A percentile compares a stretch with the other conserved stretches of the same genome.
These are phyloP conservation scores for Tetrapisispora arboricola DNA, from an alignment of 805 yeast species.

Conservation along the genomic window DNA sequence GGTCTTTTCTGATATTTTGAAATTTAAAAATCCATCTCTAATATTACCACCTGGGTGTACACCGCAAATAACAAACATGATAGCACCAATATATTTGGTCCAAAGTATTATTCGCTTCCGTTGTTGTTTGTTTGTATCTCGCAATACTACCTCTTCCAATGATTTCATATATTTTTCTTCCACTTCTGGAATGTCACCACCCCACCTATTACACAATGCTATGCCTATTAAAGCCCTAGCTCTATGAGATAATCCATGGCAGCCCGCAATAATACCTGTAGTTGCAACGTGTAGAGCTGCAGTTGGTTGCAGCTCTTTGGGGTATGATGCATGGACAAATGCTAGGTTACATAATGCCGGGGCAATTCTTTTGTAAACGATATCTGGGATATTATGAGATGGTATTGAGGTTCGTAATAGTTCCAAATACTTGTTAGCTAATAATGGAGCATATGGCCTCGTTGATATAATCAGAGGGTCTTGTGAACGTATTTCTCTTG, in stretches of 20 bases:
- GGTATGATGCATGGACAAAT: slow-evolving; percentile 67
- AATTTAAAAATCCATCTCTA: slow-evolving; percentile 35
- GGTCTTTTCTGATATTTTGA: slow-evolving; percentile 3
- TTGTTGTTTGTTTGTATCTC: slow-evolving; percentile 34
- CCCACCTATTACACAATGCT: slow-evolving; percentile 74
- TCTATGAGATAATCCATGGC: slow-evolving; percentile 65
- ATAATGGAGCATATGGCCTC: slow-evolving; percentile 58
- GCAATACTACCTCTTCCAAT: slow-evolving; percentile 40
- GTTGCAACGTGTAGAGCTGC: slow-evolving; percentile 66
- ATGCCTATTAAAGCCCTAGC: slow-evolving; percentile 63
- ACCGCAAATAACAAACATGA: slow-evolving; percentile 71
- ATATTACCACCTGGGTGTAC: slow-evolving; percentile 76
- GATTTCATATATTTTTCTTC: slow-evolving; percentile 39
- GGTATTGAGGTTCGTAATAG: slow-evolving; percentile 52
- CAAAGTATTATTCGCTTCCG: slow-evolving; percentile 50
- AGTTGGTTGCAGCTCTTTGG: slow-evolving; percentile 65
- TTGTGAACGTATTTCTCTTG: slow-evolving; percentile 46
- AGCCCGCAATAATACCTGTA: slow-evolving; percentile 64
- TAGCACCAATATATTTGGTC: slow-evolving; percentile 62
- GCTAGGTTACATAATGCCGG: slow-evolving; percentile 68
- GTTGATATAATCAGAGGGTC: slow-evolving; percentile 67
- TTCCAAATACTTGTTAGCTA: slow-evolving; percentile 46
- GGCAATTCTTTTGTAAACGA: slow-evolving; percentile 48
- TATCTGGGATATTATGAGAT: slow-evolving; percentile 42
- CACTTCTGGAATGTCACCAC: slow-evolving; percentile 57